These are phyloP conservation scores for Papiliotrema fonsecae DNA, from an alignment of 1,284 basidiomycete genomes.

Conservation along the genomic window DNA sequence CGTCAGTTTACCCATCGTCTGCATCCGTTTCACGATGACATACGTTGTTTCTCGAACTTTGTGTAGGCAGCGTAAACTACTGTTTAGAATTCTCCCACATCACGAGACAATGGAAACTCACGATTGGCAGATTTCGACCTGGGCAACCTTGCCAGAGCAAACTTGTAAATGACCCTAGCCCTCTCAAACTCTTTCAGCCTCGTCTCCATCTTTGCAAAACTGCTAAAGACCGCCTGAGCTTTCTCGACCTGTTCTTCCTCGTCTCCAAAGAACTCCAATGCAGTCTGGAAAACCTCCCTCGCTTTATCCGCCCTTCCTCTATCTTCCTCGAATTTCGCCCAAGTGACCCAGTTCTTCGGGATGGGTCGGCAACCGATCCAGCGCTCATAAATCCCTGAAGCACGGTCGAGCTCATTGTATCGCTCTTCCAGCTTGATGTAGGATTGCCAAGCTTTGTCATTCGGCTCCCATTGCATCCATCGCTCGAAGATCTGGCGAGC, in stretches of 20 bases:
- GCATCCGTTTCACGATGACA: slow-evolving; percentile 5
- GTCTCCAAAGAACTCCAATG: slow-evolving; percentile 94
- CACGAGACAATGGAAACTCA: slow-evolving; percentile 20
- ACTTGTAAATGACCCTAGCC: slow-evolving; percentile 97
- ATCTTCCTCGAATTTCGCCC: slow-evolving; percentile 95
- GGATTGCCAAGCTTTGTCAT: slow-evolving; percentile 98
- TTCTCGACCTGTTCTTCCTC: slow-evolving; percentile 96
- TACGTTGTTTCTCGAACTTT: slow-evolving; percentile 92
- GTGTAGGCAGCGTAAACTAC: slow-evolving; percentile 77
- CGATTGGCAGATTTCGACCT: slow-evolving; percentile 73
- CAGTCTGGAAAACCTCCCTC: slow-evolving; percentile 93
- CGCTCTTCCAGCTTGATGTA: slow-evolving; percentile 96
- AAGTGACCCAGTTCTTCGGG: slow-evolving; percentile 93
- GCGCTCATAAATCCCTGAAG: slow-evolving; percentile 83
- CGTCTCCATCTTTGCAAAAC: slow-evolving; percentile 98
- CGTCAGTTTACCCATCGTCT: background rate
- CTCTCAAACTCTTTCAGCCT: slow-evolving; percentile 93
- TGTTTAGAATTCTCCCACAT: background rate
- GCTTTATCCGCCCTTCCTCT: slow-evolving; percentile 80
- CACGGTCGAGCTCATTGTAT: slow-evolving; percentile 86
- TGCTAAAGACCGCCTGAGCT: slow-evolving; percentile 90
- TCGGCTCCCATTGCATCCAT: slow-evolving; percentile 99
- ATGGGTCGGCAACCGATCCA: slow-evolving; percentile 92
- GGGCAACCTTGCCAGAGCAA: slow-evolving; percentile 84
- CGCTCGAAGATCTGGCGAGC: slow-evolving; percentile 96